Evolutionary conservation across 768 basidiomycete genomes (phyloP), one percentile per base, ranked within the genome.

Genomic region (Botryobasidium botryosum): DNA sequence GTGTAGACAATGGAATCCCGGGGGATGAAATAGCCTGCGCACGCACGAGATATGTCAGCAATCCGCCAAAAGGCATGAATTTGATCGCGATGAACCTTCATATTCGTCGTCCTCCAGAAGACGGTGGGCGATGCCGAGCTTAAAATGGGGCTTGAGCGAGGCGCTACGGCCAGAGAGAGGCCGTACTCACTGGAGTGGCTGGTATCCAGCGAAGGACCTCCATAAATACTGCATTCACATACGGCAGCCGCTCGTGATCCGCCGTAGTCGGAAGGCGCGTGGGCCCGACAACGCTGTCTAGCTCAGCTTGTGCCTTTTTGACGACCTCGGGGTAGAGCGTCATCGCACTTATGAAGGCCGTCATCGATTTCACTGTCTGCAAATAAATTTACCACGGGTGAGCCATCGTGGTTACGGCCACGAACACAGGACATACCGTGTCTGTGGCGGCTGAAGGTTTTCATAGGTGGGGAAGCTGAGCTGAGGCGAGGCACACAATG

Each of bases 281-380:
- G 10, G 44, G 24, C 10, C 59, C 56, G 15, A 61, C 45, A 6
- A 59, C 48, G 2, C 35, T 24, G 28, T 51, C 49, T 17, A 61
- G 47, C 33, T 61, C 58, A 7, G 46, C 53, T 12, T 57, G 55
- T 2, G 58, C 58, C 31, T 48, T 51, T 13, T 45, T 45, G 45
- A 58, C 59, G 17, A 53, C 40, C 1, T 55, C 53, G 3, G 52
- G 56, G 29, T 47, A 50, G 5, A 49, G 10, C 10, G 44, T 48
- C 48, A 49, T 46, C 21, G 48, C 48, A 7, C 46, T 45, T 10
- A 49, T 39, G 37, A 49, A 46, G 18, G 48, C 18, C 8, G 23
- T 36, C 15, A 49, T 23, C 1, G 45, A 32, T 8, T 25, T 27
- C 20, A 24, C 44, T 17, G 44, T 46, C n/a, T n/a, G n/a, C n/a